Conservation (phyloP, 225 moss, liverwort and hornwort genomes). For the Pseudisothecium myosuroides region DNA sequence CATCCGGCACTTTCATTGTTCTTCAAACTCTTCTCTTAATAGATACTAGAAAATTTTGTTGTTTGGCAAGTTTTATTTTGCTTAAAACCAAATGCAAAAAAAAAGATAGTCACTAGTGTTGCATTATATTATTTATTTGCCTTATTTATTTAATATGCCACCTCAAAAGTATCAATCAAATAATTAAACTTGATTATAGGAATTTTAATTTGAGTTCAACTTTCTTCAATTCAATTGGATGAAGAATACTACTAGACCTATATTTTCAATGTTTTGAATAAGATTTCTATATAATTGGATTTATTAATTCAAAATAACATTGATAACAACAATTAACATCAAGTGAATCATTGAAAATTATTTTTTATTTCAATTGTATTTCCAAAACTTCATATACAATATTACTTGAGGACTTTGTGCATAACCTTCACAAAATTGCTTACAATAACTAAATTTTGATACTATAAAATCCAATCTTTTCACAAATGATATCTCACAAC, state of each 20-base stretch:
- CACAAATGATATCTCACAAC: rapidly evolving
- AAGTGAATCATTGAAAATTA: not conserved
- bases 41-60: not conserved
- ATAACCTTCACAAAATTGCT: not conserved
- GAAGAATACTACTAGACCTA: not conserved
- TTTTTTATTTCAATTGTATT: not conserved
- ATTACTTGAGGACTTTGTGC: not conserved
- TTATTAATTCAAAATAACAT: not conserved
- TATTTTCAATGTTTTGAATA: not conserved
- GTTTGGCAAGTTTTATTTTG: not conserved
- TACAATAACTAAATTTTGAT: not conserved
- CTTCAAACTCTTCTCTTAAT: not conserved
- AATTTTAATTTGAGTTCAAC: not conserved
- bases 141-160: not conserved
- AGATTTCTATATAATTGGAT: not conserved
- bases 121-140: not conserved
- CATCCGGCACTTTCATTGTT: not conserved
- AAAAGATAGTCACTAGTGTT: not conserved
- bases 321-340: not conserved
- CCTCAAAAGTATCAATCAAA: not conserved
- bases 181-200: no score
- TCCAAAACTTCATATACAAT: not conserved
- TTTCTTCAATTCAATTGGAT: rapidly evolving
- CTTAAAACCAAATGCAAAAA: not conserved
- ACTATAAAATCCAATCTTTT: not conserved